Percentiles rank a stretch among this genome's conserved stretches.
These are phyloP conservation scores for Jamesozyma piceae DNA, from an alignment of 805 yeast genomes.

Conservation along the genomic window DNA sequence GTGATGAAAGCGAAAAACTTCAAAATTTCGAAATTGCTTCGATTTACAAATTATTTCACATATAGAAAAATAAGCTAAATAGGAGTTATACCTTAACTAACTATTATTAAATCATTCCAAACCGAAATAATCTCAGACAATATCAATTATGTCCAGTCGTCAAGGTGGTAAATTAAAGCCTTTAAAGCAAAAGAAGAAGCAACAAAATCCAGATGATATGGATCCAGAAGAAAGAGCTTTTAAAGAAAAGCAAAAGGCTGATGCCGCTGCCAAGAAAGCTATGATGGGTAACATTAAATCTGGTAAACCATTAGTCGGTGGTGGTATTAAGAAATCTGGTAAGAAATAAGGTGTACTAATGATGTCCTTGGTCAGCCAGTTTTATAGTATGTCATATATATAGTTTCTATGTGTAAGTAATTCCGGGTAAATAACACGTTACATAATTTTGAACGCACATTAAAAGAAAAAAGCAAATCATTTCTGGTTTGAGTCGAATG, in stretches of 20 bases:
- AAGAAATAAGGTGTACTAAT: slow-evolving; percentile 40
- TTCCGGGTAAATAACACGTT: slow-evolving; percentile 4
- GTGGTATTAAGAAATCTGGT: slow-evolving; percentile 90
- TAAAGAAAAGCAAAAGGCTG: slow-evolving; percentile 91
- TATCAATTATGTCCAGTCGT: slow-evolving; percentile 72
- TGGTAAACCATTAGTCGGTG: slow-evolving; percentile 88
- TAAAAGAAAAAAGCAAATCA: too few species aligned
- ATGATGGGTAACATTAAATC: slow-evolving; percentile 78
- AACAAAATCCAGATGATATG: slow-evolving; percentile 39
- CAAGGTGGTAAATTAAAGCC: slow-evolving; percentile 96
- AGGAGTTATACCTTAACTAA: too few species aligned
- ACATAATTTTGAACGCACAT: too few species aligned
- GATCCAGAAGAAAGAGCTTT: slow-evolving; percentile 88
- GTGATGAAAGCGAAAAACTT: too few species aligned
- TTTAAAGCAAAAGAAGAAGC: slow-evolving; percentile 67
- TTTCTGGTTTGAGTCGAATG: too few species aligned
- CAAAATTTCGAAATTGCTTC: too few species aligned
- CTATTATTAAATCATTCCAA: too few species aligned
- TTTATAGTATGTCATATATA: too few species aligned
- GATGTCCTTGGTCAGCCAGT: too few species aligned
- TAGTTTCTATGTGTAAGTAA: neutral
- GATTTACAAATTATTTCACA: too few species aligned
- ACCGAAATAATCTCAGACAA: too few species aligned
- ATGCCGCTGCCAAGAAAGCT: slow-evolving; percentile 85
- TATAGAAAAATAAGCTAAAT: too few species aligned